Evolutionary conservation across 2,329 filamentous ascomycete species (phyloP), one percentile per base, ranked within the genome.

Genomic region (Ustulina deusta): DNA sequence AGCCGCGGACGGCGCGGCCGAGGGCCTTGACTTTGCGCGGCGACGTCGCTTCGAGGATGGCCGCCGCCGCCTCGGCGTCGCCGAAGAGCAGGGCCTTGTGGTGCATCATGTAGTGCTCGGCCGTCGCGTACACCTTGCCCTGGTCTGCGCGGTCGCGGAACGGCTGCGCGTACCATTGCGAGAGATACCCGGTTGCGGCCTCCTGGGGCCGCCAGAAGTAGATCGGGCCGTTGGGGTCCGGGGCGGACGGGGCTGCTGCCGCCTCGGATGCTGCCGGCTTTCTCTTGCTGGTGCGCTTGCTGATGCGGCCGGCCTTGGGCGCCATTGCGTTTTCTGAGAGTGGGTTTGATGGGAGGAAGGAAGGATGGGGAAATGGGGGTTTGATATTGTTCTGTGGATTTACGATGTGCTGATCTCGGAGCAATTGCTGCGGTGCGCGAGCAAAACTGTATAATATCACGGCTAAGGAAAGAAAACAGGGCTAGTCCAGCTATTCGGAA

Each of bases 1-100:
- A 91, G 27, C 80, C 79, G 44, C 77, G 75, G 0, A 91, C 86
- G 60, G 80, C 76, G 27, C 89, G 81, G 0, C 90, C 90, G 0
- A 91, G 81, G 0, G 76, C 75, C 69, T 86, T 88, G 65, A 85
- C 85, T 34, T 82, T 73, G 34, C 79, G 80, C 0, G 88, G 87
- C 63, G 80, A 75, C 7, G 0, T 49, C 73, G 6, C 83, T 83
- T 32, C 68, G 38, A 90, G 83, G 78, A 91, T 86, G 38, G 81
- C 38, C 22, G 78, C 73, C 1, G 83, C 87, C 13, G 79, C 79
- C 10, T 78, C 76, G 0, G 71, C 29, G 72, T 86, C 85, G 54
- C 49, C 49, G 69, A 76, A 73, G 49, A 73, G 69, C 9, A 61
- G 60, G 1, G 73, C 73, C 27, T 75, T 74, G 40, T 71, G 69